phyloP scores from a whole-genome alignment of 352 stramenopile genomes.

The Phytophthora litchii region DNA sequence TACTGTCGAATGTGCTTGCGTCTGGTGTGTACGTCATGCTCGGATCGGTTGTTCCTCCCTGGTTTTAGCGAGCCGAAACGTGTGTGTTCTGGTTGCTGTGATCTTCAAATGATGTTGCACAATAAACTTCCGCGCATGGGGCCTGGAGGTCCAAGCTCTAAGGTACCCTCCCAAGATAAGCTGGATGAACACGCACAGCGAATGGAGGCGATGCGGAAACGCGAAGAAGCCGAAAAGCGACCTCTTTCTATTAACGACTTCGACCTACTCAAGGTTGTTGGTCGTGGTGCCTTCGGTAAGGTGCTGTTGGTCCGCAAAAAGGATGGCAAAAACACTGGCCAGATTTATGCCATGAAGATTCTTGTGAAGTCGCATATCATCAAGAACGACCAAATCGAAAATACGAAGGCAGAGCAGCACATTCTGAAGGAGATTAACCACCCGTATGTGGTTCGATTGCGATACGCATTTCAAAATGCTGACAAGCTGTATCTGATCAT shows the following conservation, averaged over 20 bases:
- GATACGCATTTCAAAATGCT: constrained; percentile 88
- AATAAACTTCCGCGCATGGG: constrained; percentile 79
- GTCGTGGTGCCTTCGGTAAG: constrained; percentile 96
- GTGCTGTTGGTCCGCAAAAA: constrained; percentile 95
- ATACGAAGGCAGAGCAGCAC: constrained; percentile 90
- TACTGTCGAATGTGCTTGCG: constrained; percentile 90
- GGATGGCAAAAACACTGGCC: constrained; percentile 77
- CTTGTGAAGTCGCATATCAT: constrained; percentile 93
- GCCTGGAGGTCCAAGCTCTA: constrained; percentile 24
- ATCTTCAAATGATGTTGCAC: constrained; percentile 90
- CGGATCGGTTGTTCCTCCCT: constrained; percentile 83
- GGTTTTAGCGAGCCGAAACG: constrained; percentile 89
- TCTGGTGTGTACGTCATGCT: constrained; percentile 85
- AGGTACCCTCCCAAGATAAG: constrained; percentile 60
- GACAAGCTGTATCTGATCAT: constrained; percentile 97
- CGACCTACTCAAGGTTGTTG: constrained; percentile 95
- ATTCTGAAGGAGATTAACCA: constrained; percentile 92
- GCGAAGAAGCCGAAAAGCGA: constrained; percentile 73
- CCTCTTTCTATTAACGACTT: constrained; percentile 93
- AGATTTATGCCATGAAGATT: constrained; percentile 96
- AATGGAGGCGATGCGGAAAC: constrained; percentile 83
- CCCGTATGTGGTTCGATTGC: constrained; percentile 85
- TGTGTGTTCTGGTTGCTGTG: constrained; percentile 84
- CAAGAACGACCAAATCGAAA: constrained; percentile 94
- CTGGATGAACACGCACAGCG: constrained; percentile 65